Base-by-base conservation (phyloP, 148 eudicot genomes). In the Vaccinium darrowii region DNA sequence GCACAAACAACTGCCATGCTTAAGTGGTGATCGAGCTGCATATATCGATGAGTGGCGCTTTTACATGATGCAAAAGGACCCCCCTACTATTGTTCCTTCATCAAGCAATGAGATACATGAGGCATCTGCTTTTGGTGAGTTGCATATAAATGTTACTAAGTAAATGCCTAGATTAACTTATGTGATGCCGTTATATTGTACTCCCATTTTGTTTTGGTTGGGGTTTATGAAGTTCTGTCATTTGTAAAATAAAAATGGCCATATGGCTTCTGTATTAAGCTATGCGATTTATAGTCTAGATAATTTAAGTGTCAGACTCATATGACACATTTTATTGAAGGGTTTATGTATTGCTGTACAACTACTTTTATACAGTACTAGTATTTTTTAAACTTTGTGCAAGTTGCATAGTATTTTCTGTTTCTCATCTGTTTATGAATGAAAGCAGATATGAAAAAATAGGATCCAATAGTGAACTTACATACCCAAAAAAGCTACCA, bases 21-120 rank as follows among this genome's bases (percentile, higher is more conserved):
- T 86, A 23, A 57, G 53, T 47, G 25, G 5, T 1, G n/a, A 82
- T n/a, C 53, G 47, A 27, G 57, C 54, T n/a, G 51, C 83, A 21
- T 53, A 49, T 50, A 86, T 86, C 57, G 88, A 88, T 58, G 83
- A 86, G 62, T 88, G 90, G 88, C 67, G 85, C 3, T 25, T 80
- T 23, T 39, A 3, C 80, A 67, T 54, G 49, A 36, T 16, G 77
- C 75, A 30, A 30, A 30, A 23, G 73, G 27, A 18, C 49, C 1
- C 52, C 15, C 39, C 13, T 30, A 0, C 69, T 21, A 0, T 12
- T 3, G 13, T 33, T 43, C 54, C 23, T 60, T 21, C 33, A 30
- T 30, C 33, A 30, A 30, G 12, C 58, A 81, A 43, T 9, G 80
- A 73, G 36, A 9, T 6, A 4, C 3, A 30, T 30, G 33, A 8